A percentile compares a stretch with the other conserved stretches of the same genome.
Conservation (phyloP, 2,329 filamentous ascomycete species). For the Rachicladosporium sp. region DNA sequence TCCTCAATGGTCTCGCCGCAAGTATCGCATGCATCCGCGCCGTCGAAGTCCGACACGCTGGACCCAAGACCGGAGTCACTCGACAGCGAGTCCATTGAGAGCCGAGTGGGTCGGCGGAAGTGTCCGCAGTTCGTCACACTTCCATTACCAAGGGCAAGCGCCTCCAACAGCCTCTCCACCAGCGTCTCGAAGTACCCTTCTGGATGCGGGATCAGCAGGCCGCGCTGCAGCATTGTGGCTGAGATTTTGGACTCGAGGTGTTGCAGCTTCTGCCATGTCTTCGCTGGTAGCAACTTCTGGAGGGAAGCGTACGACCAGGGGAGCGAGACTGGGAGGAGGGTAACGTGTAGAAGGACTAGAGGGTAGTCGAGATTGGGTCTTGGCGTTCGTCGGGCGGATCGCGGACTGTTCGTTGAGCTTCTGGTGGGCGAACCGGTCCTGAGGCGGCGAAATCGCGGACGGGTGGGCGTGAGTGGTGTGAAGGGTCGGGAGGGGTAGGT, state of each 20-base stretch:
- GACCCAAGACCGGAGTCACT: constrained; percentile 21
- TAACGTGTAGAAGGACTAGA: constrained; percentile 66
- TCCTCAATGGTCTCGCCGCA: constrained; percentile 25
- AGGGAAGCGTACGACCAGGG: constrained; percentile 42
- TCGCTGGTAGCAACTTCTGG: constrained; percentile 38
- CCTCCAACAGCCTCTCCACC: constrained; percentile 64
- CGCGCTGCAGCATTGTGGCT: constrained; percentile 62
- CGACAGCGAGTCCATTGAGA: constrained; percentile 30
- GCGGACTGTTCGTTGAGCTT: too few species aligned
- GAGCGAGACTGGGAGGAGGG: constrained; percentile 58
- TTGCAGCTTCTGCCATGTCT: constrained; percentile 48
- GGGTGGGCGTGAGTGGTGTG: too few species aligned
- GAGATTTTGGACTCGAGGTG: constrained; percentile 57
- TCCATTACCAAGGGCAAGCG: constrained; percentile 59
- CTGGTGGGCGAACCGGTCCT: too few species aligned
- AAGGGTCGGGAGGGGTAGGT: too few species aligned
- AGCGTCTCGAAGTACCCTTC: constrained; percentile 69
- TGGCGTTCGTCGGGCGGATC: too few species aligned
- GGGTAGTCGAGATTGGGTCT: constrained; percentile 28
- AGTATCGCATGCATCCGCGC: constrained; percentile 20
- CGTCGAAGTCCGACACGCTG: constrained; percentile 9
- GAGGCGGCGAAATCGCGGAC: too few species aligned
- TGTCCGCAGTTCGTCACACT: constrained; percentile 65
- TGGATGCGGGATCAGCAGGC: constrained; percentile 63
- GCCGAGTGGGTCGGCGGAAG: constrained; percentile 46